Base-by-base conservation (phyloP, 2,329 filamentous ascomycete species). In the Tympanopsis confertula region DNA sequence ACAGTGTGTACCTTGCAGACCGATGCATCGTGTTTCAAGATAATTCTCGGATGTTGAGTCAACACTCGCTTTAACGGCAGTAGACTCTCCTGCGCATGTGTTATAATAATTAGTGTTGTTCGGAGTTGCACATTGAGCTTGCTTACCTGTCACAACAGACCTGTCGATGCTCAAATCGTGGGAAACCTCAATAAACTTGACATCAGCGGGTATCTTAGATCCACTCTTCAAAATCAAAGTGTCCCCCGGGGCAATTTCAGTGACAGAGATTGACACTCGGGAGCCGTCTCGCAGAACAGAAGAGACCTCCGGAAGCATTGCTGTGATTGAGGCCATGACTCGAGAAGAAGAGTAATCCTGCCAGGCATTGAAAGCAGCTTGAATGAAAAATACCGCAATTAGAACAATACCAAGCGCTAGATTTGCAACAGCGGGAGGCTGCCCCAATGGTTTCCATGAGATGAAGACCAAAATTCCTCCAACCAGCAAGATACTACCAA, bases 271-370 rank as follows among this genome's bases (percentile, higher is more conserved):
- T 13, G 61, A 65, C 1, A 60, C 49, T 43, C 70, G 62, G 3
- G 53, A 49, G 1, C 75, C 70, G 44, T 83, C 71, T 15, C 82
- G 72, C 5, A 82, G 57, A 5, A 82, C 66, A 19, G 78, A 61
- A 47, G 78, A 85, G 41, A 76, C 67, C 47, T 86, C 82, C 0
- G 83, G 83, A n/a, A 88, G 65, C 82, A 88, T 84, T 14, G 71
- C 79, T 35, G 78, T 83, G 52, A 88, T 88, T 0, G 80, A 85
- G 14, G 76, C 73, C 84, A 88, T 88, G 39, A 86, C 82, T 4
- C 78, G 65, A 1, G 74, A 81, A 0, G 80, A 82, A 2, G 81
- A 85, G 73, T 82, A 88, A 52, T 88, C 83, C 49, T 80, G 75
- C 64, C 69, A 82, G 49, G 72, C 71, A 49, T 78, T 78, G 59